phyloP scores from a whole-genome alignment of 2,329 filamentous ascomycete species.

The Trichoderma lentiforme region DNA sequence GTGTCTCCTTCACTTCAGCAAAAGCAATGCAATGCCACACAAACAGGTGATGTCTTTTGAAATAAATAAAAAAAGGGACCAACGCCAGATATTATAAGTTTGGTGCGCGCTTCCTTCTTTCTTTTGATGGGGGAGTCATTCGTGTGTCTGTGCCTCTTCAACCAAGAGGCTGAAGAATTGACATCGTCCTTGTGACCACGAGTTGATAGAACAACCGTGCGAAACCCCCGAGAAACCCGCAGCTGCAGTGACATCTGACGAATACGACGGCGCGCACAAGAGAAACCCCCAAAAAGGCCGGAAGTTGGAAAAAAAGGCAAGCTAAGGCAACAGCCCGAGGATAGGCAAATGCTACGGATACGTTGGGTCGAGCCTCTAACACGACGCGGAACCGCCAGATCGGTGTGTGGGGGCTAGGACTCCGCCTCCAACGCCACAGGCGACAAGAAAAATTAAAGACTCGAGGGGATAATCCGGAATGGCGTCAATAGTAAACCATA shows the following conservation, averaged over 20 bases:
- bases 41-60: not conserved
- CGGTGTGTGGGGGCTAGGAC: conserved; percentile 7
- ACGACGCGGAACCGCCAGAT: conserved; percentile 13
- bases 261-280: not conserved
- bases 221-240: not conserved
- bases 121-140: not conserved
- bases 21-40: not conserved
- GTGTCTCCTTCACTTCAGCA: not conserved
- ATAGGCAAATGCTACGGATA: not conserved
- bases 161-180: not conserved
- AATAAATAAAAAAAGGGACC: not conserved
- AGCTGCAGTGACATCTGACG: not conserved
- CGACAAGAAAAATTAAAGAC: not conserved
- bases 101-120: not conserved
- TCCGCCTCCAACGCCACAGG: conserved; percentile 12
- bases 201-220: not conserved
- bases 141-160: not conserved
- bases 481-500: not conserved
- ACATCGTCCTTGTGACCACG: not conserved
- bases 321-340: not conserved
- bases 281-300: not conserved
- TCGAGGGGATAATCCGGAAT: not conserved
- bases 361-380: not conserved
- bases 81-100: not conserved
- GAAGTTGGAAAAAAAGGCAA: not conserved